Percentiles rank a stretch among this genome's conserved stretches.
phyloP scores from a whole-genome alignment of 1,284 basidiomycete species.

The Pterula multifida region DNA sequence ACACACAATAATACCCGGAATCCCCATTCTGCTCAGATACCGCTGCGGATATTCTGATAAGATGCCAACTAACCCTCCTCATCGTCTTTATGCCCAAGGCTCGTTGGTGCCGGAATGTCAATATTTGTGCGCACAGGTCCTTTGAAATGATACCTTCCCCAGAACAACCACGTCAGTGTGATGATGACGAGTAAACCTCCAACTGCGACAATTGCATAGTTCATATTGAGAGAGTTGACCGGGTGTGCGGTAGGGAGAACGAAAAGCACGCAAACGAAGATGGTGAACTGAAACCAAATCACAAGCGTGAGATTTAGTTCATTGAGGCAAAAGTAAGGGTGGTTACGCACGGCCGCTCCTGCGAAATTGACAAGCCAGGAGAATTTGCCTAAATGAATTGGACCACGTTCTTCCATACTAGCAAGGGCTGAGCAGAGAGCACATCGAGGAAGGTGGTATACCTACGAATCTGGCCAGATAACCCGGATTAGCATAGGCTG shows the following conservation, averaged over 20 bases:
- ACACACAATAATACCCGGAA: too few relatives aligned
- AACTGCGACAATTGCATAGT: constrained; percentile 44
- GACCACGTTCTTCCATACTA: constrained; percentile 35
- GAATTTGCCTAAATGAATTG: constrained; percentile 41
- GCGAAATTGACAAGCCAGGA: constrained; percentile 40
- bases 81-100: not conserved
- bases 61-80: too few relatives aligned
- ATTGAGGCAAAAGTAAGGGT: not conserved
- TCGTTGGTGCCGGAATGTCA: not conserved
- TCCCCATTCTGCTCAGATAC: too few relatives aligned
- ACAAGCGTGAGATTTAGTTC: constrained; percentile 3
- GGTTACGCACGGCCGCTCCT: constrained; percentile 28
- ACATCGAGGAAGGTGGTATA: constrained; percentile 5
- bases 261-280: constrained; percentile 45
- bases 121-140: constrained; percentile 17
- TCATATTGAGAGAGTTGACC: constrained; percentile 49
- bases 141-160: constrained; percentile 24
- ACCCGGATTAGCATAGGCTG: constrained; percentile 48
- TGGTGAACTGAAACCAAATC: constrained; percentile 26
- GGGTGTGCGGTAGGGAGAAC: constrained; percentile 50
- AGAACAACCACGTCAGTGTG: constrained; percentile 26
- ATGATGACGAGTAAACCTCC: constrained; percentile 32
- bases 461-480: constrained; percentile 43
- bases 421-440: constrained; percentile 2
- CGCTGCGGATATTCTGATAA: too few relatives aligned